These are phyloP conservation scores for Xylaria digitata DNA, from an alignment of 2,329 filamentous ascomycete genomes.

Conservation along the genomic window DNA sequence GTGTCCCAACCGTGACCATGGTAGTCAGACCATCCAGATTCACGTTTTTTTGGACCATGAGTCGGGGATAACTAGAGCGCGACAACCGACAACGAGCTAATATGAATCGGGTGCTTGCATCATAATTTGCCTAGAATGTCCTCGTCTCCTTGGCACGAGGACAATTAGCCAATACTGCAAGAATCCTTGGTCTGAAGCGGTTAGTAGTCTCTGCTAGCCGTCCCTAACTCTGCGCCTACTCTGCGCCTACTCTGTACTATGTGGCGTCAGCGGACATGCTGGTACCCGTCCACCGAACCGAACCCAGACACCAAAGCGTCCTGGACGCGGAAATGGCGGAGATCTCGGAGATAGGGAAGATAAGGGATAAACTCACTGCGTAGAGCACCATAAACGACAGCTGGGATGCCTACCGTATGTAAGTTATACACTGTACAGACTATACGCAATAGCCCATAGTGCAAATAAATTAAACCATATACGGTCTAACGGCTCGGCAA, in stretches of 20 bases:
- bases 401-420: too few relatives aligned
- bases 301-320: neutral
- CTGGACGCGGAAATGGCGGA: neutral
- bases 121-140: constrained; percentile 7
- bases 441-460: too few relatives aligned
- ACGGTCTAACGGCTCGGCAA: too few relatives aligned
- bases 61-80: constrained; percentile 17
- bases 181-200: neutral
- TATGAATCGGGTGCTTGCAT: constrained; percentile 5
- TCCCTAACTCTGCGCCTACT: too few relatives aligned
- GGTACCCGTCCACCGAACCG: constrained; percentile 7
- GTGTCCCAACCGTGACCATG: too few relatives aligned
- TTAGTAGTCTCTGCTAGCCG: neutral
- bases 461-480: too few relatives aligned
- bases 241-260: too few relatives aligned
- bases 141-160: neutral
- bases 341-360: neutral
- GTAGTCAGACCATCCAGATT: neutral
- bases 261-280: neutral
- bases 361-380: too few relatives aligned
- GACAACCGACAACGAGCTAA: constrained; percentile 10
- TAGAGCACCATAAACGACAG: too few relatives aligned
- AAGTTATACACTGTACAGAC: too few relatives aligned
- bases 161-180: too few relatives aligned
- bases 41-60: neutral